Percentiles rank a stretch among this genome's conserved stretches.
Evolutionary conservation across 2,329 filamentous ascomycete genomes (phyloP).

Genomic region (Alternaria metachromatica): DNA sequence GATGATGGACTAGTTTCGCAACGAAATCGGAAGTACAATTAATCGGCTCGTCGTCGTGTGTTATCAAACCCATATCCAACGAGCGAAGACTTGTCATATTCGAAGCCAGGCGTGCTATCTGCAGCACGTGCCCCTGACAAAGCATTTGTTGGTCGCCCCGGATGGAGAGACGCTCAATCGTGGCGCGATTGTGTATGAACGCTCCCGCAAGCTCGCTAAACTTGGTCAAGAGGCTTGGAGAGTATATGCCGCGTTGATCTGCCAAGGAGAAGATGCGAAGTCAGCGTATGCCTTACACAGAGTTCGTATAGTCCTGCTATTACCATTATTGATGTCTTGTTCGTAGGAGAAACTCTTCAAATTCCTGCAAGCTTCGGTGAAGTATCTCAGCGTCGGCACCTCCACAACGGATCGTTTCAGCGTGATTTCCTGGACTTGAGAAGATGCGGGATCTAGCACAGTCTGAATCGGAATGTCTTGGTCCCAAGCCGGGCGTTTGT

Average conservation of each 20-base stretch:
- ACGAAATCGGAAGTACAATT: conserved; percentile 2
- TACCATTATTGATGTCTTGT: conserved; percentile 5
- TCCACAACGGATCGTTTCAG: conserved; percentile 9
- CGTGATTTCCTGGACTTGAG: neutral
- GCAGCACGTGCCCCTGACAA: conserved; percentile 3
- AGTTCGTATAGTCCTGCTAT: neutral
- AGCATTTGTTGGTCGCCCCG: conserved; percentile 7
- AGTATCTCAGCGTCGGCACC: neutral
- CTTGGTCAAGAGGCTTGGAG: neutral
- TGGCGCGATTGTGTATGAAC: neutral
- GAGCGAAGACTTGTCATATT: conserved; percentile 3
- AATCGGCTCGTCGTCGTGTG: conserved; percentile 6
- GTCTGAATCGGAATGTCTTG: conserved; percentile 2
- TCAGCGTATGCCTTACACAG: neutral
- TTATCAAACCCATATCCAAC: conserved; percentile 8
- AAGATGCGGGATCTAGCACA: neutral
- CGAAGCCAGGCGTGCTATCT: conserved; percentile 7
- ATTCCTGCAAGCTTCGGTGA: conserved; percentile 4
- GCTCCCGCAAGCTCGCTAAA: neutral
- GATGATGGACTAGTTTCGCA: neutral
- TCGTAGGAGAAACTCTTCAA: conserved; percentile 9
- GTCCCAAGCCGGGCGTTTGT: neutral
- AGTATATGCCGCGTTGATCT: neutral
- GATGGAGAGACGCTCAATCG: conserved; percentile 4
- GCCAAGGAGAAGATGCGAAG: neutral